A percentile compares a stretch with the other conserved stretches of the same genome.
Conservation (phyloP, 2,329 filamentous ascomycete species). For the Domatiomyces catenatus region DNA sequence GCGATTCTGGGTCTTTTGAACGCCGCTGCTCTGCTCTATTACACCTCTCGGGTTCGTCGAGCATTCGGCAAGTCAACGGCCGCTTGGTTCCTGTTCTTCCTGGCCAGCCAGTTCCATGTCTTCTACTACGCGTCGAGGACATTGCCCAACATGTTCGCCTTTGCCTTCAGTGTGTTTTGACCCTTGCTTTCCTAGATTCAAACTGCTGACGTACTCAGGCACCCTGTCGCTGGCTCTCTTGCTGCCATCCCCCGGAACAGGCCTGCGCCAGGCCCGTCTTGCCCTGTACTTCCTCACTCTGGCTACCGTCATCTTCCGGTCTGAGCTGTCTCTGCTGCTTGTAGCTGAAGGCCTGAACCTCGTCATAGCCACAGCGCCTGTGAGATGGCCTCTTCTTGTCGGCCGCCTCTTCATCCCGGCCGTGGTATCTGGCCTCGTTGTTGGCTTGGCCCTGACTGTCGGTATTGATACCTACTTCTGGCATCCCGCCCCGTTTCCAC, state of each 20-base stretch:
- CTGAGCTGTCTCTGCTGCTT: conserved; percentile 73
- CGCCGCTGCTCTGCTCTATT: conserved; percentile 49
- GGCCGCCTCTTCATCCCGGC: conserved; percentile 41
- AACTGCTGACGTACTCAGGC: conserved; percentile 13
- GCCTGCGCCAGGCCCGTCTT: conserved; percentile 37
- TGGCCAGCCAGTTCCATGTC: conserved; percentile 77
- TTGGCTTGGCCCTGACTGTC: conserved; percentile 55
- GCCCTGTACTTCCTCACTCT: conserved; percentile 63
- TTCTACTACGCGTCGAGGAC: conserved; percentile 85
- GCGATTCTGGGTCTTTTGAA: conserved; percentile 66
- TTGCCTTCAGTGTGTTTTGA: conserved; percentile 55
- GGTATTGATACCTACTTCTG: conserved; percentile 85
- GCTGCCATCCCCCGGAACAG: conserved; percentile 34
- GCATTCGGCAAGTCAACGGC: conserved; percentile 55
- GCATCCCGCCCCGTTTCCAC: conserved; percentile 36
- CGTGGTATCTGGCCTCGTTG: conserved; percentile 47
- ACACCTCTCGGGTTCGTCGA: conserved; percentile 46
- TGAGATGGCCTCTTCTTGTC: conserved; percentile 1
- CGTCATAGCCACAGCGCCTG: conserved; percentile 1
- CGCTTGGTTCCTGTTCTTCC: conserved; percentile 66
- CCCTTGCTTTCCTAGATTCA: not conserved
- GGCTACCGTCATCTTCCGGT: conserved; percentile 71
- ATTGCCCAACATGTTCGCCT: conserved; percentile 92
- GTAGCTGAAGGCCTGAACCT: conserved; percentile 41
- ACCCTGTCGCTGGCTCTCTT: conserved; percentile 25